Evolutionary conservation across 225 moss, liverwort and hornwort species (phyloP).

Genomic region (Straminergon stramineum): DNA sequence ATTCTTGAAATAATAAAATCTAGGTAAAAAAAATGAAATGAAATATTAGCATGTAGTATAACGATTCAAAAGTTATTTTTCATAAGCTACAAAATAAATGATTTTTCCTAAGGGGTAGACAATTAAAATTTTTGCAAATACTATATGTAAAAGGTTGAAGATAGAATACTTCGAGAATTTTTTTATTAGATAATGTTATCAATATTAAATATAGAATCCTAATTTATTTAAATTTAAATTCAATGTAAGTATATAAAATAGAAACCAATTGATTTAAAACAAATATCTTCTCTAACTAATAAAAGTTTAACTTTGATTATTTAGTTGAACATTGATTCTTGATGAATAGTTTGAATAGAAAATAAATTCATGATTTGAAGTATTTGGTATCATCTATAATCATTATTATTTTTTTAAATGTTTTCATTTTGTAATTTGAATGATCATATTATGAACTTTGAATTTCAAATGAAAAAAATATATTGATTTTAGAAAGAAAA

Average conservation of each 20-base stretch:
- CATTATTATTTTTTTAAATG: not conserved
- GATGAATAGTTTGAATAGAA: not conserved
- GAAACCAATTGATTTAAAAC: not conserved
- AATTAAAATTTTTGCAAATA: not conserved
- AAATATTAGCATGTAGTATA: not conserved
- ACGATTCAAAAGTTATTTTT: not conserved
- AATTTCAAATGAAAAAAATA: not conserved
- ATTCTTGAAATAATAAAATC: not conserved
- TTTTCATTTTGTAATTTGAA: not conserved
- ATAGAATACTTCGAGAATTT: accelerated
- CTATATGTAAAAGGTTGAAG: not conserved
- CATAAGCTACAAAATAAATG: no score
- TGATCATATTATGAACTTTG: not conserved
- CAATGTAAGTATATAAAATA: accelerated
- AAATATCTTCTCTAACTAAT: not conserved
- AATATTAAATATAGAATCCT: not conserved
- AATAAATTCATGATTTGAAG: not conserved
- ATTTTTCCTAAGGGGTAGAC: not conserved
- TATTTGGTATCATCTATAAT: no score
- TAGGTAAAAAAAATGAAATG: no score
- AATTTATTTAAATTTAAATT: not conserved
- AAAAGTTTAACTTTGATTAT: no score
- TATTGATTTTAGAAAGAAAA: no score
- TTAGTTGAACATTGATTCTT: not conserved
- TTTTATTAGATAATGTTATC: no score